Evolutionary conservation across 1,139 yeast species (phyloP).

Genomic region (Scheffersomyces insectosa): DNA sequence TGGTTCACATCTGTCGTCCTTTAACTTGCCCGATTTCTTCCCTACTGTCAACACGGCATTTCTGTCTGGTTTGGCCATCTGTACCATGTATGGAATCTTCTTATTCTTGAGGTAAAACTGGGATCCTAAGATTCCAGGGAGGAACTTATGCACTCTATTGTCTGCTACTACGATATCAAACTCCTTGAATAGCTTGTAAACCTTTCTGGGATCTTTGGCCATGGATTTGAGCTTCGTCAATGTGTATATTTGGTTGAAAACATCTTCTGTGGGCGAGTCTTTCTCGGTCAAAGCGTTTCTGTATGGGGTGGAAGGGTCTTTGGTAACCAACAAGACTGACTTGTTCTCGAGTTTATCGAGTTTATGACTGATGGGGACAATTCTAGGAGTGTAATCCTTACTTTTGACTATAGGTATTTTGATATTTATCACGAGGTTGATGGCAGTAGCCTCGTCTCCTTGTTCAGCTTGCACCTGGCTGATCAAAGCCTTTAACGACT

Average conservation of each 20-base stretch:
- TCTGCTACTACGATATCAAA: slow-evolving; percentile 69
- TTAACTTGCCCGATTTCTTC: slow-evolving; percentile 38
- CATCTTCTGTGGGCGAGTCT: slow-evolving; percentile 57
- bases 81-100: slow-evolving; percentile 65
- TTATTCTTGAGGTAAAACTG: slow-evolving; percentile 59
- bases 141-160: slow-evolving; percentile 57
- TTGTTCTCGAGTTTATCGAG: slow-evolving; percentile 47
- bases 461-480: slow-evolving; percentile 24
- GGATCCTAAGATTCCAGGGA: slow-evolving; percentile 57
- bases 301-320: slow-evolving; percentile 64
- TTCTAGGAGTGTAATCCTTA: slow-evolving; percentile 64
- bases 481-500: slow-evolving; percentile 38
- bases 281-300: slow-evolving; percentile 46
- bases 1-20: slow-evolving; percentile 61
- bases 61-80: slow-evolving; percentile 57
- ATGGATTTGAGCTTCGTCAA: slow-evolving; percentile 54
- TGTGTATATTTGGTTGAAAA: slow-evolving; percentile 57
- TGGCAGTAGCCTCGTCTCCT: slow-evolving; percentile 4
- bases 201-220: slow-evolving; percentile 43
- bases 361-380: slow-evolving; percentile 59
- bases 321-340: slow-evolving; percentile 60
- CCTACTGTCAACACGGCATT: slow-evolving; percentile 36
- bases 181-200: slow-evolving; percentile 53
- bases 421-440: slow-evolving; percentile 58
- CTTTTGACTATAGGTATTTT: slow-evolving; percentile 45